Evolutionary conservation across 164 flowering plant species (phyloP), one percentile per base, ranked within the genome.

Genomic region (Aristolochia fimbriata): DNA sequence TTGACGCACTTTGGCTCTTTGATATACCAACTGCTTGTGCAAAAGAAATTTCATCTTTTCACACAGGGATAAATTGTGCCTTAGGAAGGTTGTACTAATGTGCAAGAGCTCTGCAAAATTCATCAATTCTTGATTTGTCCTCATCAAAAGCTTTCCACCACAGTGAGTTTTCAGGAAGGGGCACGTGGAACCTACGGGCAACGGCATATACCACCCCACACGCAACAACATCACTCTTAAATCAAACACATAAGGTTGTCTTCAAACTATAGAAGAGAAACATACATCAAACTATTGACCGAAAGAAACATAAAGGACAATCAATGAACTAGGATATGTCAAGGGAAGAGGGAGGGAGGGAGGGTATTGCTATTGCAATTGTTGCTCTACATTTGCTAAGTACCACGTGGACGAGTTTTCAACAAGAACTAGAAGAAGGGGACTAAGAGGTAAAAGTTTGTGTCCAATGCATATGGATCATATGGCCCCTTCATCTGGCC

Each of bases 201-300:
- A 97, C 97, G 59, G 97, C 99, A 77, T 88, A 88, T 17, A 90
- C 95, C 55, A 88, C 97, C 51, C 97, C 99, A 79, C 97, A 93
- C 46, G 99, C 97, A 64, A 88, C 95, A 57, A 93, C 97, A 78
- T 86, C 95, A 73, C 97, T 93, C 78, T 81, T 90, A 67, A 90
- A 93, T 13, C 91, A 82, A 48, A 90, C 93, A 71, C 97, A 93
- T 55, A 93, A 74, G 22, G 95, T 93, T 48, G 96, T 88, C 10
- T 95, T 88, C 76, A 93, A 77, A 68, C 97, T 93, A 79, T 58
- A 47, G 15, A 19, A 27, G 31, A 25, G 24, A 51, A 21, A 15
- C 17, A 13, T 48, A 48, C 51, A 48, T 19, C 17, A 48, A 3
- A 31, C 37, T 3, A 3, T 3, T 31, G 37, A 31, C 3, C 37